A percentile compares a stretch with the other conserved stretches of the same genome.
These are phyloP conservation scores for Aspergillus hiratsukae DNA, from an alignment of 2,329 filamentous ascomycete genomes.

Conservation along the genomic window DNA sequence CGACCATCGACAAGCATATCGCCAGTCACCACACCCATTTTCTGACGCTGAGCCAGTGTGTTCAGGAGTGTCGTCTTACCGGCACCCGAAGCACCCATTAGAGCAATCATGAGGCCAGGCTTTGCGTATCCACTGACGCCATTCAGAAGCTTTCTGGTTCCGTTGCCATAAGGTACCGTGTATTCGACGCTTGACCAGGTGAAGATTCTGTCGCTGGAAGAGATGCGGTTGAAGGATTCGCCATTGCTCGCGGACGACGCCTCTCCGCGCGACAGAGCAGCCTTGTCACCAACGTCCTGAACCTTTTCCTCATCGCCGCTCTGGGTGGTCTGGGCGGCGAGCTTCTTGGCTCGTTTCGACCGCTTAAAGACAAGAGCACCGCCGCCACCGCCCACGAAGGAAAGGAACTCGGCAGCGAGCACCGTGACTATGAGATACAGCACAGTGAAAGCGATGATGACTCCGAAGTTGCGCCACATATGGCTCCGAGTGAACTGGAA, in stretches of 20 bases:
- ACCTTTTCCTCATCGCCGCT: conserved; percentile 58
- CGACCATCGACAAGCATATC: conserved; percentile 69
- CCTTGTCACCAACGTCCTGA: conserved; percentile 23
- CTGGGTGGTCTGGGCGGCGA: conserved; percentile 41
- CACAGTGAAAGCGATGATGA: conserved; percentile 69
- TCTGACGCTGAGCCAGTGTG: conserved; percentile 69
- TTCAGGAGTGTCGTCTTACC: conserved; percentile 82
- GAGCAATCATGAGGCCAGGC: conserved; percentile 71
- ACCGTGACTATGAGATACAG: conserved; percentile 71
- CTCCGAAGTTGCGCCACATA: conserved; percentile 70
- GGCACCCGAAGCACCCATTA: conserved; percentile 77
- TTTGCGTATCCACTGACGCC: conserved; percentile 73
- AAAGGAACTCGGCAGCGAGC: conserved; percentile 64
- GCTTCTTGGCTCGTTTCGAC: conserved; percentile 56
- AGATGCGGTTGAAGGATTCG: conserved; percentile 40
- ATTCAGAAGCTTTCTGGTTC: conserved; percentile 60
- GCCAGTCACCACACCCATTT: conserved; percentile 59
- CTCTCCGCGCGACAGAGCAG: conserved; percentile 26
- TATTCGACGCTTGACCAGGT: conserved; percentile 70
- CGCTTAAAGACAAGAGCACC: conserved; percentile 69
- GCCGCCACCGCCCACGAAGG: conserved; percentile 58
- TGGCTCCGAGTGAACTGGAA: conserved; percentile 56
- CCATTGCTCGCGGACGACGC: conserved; percentile 25
- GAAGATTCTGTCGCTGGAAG: conserved; percentile 60
- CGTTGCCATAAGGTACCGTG: conserved; percentile 64